phyloP scores from a whole-genome alignment of 2,329 filamentous ascomycete species.

The Calonectria multiphialidica region DNA sequence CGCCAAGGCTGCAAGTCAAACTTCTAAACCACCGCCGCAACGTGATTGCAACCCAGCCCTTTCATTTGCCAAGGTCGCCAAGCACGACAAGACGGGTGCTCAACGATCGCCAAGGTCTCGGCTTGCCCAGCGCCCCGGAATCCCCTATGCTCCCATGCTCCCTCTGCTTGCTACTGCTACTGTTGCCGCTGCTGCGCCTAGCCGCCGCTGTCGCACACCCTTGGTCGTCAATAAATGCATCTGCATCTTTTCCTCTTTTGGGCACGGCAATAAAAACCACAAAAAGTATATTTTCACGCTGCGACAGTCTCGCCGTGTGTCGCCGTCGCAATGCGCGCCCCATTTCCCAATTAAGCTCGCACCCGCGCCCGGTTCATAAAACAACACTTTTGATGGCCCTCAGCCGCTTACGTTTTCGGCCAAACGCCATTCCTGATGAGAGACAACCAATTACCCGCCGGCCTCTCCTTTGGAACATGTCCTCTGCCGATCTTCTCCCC shows the following conservation, averaged over 20 bases:
- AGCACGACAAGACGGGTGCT: background rate
- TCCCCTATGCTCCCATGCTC: background rate
- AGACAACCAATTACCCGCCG: background rate
- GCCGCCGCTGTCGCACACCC: background rate
- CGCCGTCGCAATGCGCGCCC: background rate
- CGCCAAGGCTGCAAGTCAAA: conserved; percentile 12
- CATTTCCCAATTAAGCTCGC: background rate
- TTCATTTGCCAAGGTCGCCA: conserved; percentile 1
- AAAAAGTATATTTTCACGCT: background rate
- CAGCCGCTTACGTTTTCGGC: background rate
- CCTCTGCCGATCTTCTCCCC: background rate
- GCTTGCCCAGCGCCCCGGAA: background rate
- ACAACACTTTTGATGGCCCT: no score
- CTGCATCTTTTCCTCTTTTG: background rate
- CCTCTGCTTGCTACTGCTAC: no score
- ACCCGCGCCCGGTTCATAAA: no score
- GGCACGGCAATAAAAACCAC: background rate
- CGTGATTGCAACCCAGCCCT: background rate
- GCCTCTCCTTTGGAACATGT: background rate
- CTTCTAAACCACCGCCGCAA: background rate
- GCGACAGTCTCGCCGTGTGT: background rate
- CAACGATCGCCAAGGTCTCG: background rate
- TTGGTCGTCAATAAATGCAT: background rate
- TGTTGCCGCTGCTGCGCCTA: background rate
- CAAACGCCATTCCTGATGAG: background rate